A percentile compares a stretch with the other conserved stretches of the same genome.
Evolutionary conservation across 1,139 yeast genomes (phyloP).

Genomic region (Candida mesenterica): DNA sequence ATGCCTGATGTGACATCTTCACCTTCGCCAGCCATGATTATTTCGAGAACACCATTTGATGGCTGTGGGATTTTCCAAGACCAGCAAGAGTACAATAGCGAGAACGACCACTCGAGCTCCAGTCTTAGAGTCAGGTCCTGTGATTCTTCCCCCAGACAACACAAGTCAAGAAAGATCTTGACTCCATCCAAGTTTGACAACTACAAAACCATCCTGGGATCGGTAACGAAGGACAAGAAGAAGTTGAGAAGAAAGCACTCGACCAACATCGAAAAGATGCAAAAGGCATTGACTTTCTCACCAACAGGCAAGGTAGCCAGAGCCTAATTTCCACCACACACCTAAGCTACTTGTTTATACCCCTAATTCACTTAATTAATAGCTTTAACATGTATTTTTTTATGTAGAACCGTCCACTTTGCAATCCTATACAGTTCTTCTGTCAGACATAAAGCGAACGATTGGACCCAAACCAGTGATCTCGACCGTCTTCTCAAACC

Average conservation of each 20-base stretch:
- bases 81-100: constrained; percentile 9
- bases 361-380: too few species aligned
- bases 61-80: constrained; percentile 12
- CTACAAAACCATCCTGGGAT: constrained; percentile 13
- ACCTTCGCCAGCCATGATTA: constrained; percentile 1
- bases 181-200: constrained; percentile 14
- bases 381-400: too few species aligned
- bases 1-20: constrained; percentile 2
- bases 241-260: constrained; percentile 14
- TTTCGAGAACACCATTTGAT: constrained; percentile 7
- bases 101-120: too few species aligned
- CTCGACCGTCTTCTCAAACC: constrained; percentile 92
- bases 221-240: constrained; percentile 15
- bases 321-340: too few species aligned
- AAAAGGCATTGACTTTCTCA: constrained; percentile 3
- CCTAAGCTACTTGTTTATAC: too few species aligned
- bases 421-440: constrained; percentile 60
- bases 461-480: constrained; percentile 86
- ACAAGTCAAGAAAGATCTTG: constrained; percentile 9
- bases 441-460: constrained; percentile 80
- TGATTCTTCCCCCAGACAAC: constrained; percentile 6
- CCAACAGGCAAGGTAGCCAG: too few species aligned
- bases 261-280: constrained; percentile 1
- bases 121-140: constrained; percentile 9
- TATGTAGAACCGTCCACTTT: neutral